These are phyloP conservation scores for Caulochytrium protostelioides DNA, from an alignment of 371 early-diverging fungal species.

Conservation along the genomic window DNA sequence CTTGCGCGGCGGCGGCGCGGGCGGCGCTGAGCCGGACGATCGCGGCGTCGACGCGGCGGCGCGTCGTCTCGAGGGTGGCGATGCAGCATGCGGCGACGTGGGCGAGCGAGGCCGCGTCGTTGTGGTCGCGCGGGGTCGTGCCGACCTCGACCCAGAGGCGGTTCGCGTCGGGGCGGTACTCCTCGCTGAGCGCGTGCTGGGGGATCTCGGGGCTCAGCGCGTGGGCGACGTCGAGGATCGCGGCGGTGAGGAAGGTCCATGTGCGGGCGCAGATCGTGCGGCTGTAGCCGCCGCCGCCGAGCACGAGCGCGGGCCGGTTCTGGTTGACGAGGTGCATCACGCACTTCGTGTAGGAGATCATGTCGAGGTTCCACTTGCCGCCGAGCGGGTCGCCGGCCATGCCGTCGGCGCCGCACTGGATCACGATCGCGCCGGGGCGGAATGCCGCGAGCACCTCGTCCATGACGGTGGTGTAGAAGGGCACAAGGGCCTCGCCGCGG, in stretches of 20 bases:
- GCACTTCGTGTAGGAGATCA: conserved; percentile 30
- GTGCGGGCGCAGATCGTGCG: conserved; percentile 48
- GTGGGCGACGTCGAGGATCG: conserved; percentile 14
- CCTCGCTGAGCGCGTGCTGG: conserved; percentile 37
- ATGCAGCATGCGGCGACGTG: too few relatives aligned
- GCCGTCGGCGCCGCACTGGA: conserved; percentile 82
- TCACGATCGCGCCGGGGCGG: conserved; percentile 48
- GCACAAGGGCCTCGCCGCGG: conserved; percentile 37
- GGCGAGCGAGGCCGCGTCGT: too few relatives aligned
- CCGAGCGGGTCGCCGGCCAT: conserved; percentile 57
- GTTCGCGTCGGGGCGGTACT: conserved; percentile 44
- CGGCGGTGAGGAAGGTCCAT: conserved; percentile 54
- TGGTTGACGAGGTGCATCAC: conserved; percentile 18
- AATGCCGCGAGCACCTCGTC: conserved; percentile 20
- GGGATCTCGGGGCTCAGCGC: conserved; percentile 27
- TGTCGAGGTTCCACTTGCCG: conserved; percentile 40
- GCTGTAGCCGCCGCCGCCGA: conserved; percentile 73
- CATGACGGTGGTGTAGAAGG: conserved; percentile 44
- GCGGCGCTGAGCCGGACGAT: too few relatives aligned
- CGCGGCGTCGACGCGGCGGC: too few relatives aligned
- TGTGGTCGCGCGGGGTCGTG: too few relatives aligned
- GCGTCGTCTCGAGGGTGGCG: too few relatives aligned
- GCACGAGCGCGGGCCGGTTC: conserved; percentile 24
- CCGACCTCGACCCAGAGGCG: too few relatives aligned
- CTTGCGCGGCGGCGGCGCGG: too few relatives aligned